A percentile compares a stretch with the other conserved stretches of the same genome.
These are phyloP conservation scores for Ashbya aceris DNA, from an alignment of 1,139 yeast species.

Conservation along the genomic window DNA sequence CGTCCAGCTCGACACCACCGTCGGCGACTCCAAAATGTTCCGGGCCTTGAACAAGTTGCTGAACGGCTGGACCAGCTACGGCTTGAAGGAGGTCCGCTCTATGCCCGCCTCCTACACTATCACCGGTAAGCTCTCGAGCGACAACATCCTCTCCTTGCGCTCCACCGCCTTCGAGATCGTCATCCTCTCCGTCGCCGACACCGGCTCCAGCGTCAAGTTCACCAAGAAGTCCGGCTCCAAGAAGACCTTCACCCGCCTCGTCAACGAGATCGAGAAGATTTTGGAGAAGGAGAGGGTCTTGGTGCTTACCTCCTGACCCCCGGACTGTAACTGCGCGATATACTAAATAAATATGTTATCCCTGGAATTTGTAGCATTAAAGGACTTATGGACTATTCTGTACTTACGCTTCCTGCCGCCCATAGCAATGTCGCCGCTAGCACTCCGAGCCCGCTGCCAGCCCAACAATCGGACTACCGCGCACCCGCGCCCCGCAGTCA, in stretches of 20 bases:
- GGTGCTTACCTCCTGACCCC: slow-evolving; percentile 12
- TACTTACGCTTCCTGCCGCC: too few relatives aligned
- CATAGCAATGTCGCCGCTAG: too few relatives aligned
- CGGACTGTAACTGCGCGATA: background rate
- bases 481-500: too few relatives aligned
- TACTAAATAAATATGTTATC: background rate
- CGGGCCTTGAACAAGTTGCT: slow-evolving; percentile 56
- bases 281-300: slow-evolving; percentile 35
- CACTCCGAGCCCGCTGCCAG: too few relatives aligned
- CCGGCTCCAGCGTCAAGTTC: slow-evolving; percentile 43
- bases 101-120: slow-evolving; percentile 39
- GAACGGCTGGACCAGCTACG: slow-evolving; percentile 62
- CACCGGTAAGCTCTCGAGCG: slow-evolving; percentile 52
- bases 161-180: slow-evolving; percentile 56
- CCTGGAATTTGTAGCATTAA: too few relatives aligned
- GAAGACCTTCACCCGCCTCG: slow-evolving; percentile 51
- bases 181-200: slow-evolving; percentile 30
- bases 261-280: slow-evolving; percentile 40
- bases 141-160: slow-evolving; percentile 53
- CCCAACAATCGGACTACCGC: too few relatives aligned
- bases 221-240: slow-evolving; percentile 57
- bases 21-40: slow-evolving; percentile 41
- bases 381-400: too few relatives aligned
- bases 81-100: slow-evolving; percentile 47
- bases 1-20: slow-evolving; percentile 23